Evolutionary conservation across 1,139 yeast genomes (phyloP), one percentile per base, ranked within the genome.

Genomic region (Kurtzmaniella quercitrusa): DNA sequence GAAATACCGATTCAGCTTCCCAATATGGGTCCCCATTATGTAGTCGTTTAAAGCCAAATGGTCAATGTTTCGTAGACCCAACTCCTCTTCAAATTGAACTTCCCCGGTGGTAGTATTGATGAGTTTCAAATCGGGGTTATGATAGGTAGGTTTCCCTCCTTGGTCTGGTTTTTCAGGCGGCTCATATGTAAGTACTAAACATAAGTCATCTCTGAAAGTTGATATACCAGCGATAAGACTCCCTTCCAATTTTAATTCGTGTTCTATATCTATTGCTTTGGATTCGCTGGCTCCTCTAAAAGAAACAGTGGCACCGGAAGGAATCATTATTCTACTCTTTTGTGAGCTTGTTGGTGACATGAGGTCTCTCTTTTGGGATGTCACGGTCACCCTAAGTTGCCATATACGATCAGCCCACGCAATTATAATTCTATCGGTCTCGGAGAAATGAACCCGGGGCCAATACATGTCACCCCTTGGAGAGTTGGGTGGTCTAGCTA

Each of bases 351-450:
- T 51, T 11, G 57, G 33, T 8, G 42, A 16, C n/a, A 10, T 31
- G 3, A 36, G n/a, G n/a, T 19, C 23, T 12, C 19, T 36, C 14
- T 9, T 49, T 52, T 21, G 42, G 8, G 38, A 36, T 4, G 38
- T 42, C 47, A 66, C 51, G 3, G 75, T 66, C 2, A 85, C 68
- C 52, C 84, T 73, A 39, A 91, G 66, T 34, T 79, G 70, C 95
- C 96, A 91, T 1, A 93, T 70, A 48, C 81, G 77, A 50, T 80
- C 75, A 3, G 81, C 88, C 98, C 98, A 93, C 0, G 91, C 96
- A 34, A 93, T 74, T 2, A 87, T 65, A 5, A 90, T 68, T 43
- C 90, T 63, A 56, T 85, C 85, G 1, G 76, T 66, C 51, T 86
- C 95, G 0, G 86, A 81, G 44, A 78, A 73, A 44, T 79, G 79